Conservation (phyloP, 805 yeast species). For the Hermanozyma aechmeae region DNA sequence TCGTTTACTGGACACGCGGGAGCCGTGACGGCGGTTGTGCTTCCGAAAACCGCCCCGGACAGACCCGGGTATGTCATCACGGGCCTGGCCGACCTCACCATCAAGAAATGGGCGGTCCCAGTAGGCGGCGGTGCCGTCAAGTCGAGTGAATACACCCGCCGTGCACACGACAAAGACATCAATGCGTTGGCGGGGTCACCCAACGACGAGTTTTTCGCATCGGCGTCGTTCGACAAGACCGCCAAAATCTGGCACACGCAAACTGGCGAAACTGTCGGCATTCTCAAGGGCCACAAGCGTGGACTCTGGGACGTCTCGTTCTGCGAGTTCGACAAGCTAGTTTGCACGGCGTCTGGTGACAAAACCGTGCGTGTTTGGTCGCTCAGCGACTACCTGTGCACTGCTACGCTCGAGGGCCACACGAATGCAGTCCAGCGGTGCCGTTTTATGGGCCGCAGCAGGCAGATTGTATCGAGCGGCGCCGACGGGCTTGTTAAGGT, state of each 20-base stretch:
- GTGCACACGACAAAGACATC: conserved; percentile 95
- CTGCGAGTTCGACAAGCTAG: conserved; percentile 64
- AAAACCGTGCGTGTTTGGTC: conserved; percentile 88
- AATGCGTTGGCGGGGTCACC: conserved; percentile 88
- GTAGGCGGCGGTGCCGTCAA: conserved; percentile 30
- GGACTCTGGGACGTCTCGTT: conserved; percentile 91
- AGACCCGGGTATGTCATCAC: conserved; percentile 68
- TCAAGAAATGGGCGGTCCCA: conserved; percentile 79
- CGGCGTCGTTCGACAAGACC: conserved; percentile 90
- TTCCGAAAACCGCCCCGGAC: conserved; percentile 41
- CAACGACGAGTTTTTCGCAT: conserved; percentile 77
- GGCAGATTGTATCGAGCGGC: conserved; percentile 69
- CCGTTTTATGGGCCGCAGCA: conserved; percentile 54
- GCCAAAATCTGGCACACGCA: conserved; percentile 84
- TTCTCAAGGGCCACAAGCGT: conserved; percentile 83
- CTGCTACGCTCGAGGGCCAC: conserved; percentile 87
- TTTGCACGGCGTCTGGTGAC: conserved; percentile 88
- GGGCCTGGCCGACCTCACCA: conserved; percentile 76
- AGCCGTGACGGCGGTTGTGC: conserved; percentile 71
- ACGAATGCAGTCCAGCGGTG: conserved; percentile 86
- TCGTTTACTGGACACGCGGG: conserved; percentile 81
- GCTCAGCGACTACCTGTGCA: conserved; percentile 63
- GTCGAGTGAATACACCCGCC: conserved; percentile 77
- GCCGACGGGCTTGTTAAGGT: conserved; percentile 92
- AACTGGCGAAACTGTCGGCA: conserved; percentile 80